Evolutionary conservation across 352 stramenopile genomes (phyloP), one percentile per base, ranked within the genome.

Genomic region (Globisporangium sylvaticum): DNA sequence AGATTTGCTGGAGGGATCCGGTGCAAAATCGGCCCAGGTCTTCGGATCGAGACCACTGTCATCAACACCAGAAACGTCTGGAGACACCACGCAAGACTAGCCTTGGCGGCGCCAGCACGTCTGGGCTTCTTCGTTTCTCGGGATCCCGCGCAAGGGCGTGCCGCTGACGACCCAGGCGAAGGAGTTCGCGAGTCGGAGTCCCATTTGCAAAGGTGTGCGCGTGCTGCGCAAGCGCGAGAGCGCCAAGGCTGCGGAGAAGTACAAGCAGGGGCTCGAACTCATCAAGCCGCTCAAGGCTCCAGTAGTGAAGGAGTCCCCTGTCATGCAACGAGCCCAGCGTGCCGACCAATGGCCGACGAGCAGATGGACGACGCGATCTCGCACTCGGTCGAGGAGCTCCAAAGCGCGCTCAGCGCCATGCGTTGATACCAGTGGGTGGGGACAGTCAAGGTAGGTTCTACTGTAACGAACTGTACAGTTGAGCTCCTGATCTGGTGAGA

Each of bases 151-250:
- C 48, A 62, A 58, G 20, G 83, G 81, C 12, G 80, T 89, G 0
- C 72, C 77, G 1, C 64, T 91, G 18, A 88, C 83, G 8, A 24
- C 39, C 8, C 65, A 82, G 20, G 77, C 76, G 2, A 87, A 80
- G 64, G 66, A 61, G 18, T 88, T 87, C 60, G 72, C 73, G 9
- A 66, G 65, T 31, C 74, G 55, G 25, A 77, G 46, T 15, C 67
- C 69, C 22, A 66, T 86, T 2, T 89, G 81, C 58, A 71, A 66
- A 29, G 81, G 89, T 50, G 77, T 92, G 4, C 77, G 81, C 5
- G 69, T 74, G 8, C 58, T 90, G 44, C 70, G 75, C 3, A 69
- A 80, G 50, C 64, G 77, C 5, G 81, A 85, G 62, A 70, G 66
- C 0, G 66, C 48, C n/a, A 84, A 83, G n/a, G 73, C 75, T n/a